Evolutionary conservation across 2,329 filamentous ascomycete genomes (phyloP).

Genomic region (Pseudophaeomoniella oleicola): DNA sequence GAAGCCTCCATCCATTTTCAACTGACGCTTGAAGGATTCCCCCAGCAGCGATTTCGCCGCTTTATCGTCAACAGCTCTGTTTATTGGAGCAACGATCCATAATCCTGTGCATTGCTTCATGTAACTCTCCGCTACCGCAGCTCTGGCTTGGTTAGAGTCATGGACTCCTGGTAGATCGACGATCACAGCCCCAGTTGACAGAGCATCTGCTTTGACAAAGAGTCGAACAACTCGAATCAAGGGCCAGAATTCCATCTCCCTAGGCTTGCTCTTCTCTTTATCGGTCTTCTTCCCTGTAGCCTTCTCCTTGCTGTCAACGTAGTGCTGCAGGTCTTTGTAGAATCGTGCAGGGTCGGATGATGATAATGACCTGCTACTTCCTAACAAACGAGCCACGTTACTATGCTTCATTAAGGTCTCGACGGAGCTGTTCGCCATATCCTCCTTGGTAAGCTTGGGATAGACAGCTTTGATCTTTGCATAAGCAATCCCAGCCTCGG

Average conservation of each 20-base stretch:
- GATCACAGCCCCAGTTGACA: slow-evolving; percentile 39
- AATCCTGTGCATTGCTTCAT: slow-evolving; percentile 45
- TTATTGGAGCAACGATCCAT: slow-evolving; percentile 51
- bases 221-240: slow-evolving; percentile 29
- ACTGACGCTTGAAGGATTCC: slow-evolving; percentile 41
- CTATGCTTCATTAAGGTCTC: slow-evolving; percentile 27
- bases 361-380: slow-evolving; percentile 26
- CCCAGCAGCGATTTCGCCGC: slow-evolving; percentile 42
- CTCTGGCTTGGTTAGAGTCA: slow-evolving; percentile 45
- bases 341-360: slow-evolving; percentile 25
- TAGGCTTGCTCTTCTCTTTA: slow-evolving; percentile 14
- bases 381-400: slow-evolving; percentile 29
- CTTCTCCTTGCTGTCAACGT: slow-evolving; percentile 43
- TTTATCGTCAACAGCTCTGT: slow-evolving; percentile 45
- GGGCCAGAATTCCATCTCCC: slow-evolving; percentile 27
- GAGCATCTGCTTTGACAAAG: slow-evolving; percentile 32
- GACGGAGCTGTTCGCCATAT: slow-evolving; percentile 21
- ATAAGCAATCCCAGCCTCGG: slow-evolving; percentile 26
- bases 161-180: slow-evolving; percentile 46
- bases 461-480: slow-evolving; percentile 27
- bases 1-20: slow-evolving; percentile 44
- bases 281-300: slow-evolving; percentile 17
- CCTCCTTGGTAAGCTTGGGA: slow-evolving; percentile 23
- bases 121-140: slow-evolving; percentile 42
- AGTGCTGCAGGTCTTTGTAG: slow-evolving; percentile 31